phyloP scores from a whole-genome alignment of 257 asterid genomes.

The Solanum sejunctum region DNA sequence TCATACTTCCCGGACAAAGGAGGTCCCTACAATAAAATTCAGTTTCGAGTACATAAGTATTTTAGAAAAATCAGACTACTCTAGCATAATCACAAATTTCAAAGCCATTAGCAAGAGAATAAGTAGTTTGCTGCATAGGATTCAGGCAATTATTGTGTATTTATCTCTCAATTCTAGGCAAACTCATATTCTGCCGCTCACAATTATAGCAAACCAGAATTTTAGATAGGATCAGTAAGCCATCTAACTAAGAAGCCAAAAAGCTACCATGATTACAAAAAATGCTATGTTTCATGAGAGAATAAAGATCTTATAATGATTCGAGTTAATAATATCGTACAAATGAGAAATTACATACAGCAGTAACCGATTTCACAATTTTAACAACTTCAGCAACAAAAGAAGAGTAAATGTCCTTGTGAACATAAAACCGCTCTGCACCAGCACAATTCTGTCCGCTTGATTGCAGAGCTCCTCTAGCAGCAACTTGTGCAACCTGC shows the following conservation, averaged over 20 bases:
- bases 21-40: conserved; percentile 60
- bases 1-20: conserved; percentile 83
- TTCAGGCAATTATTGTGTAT: neutral
- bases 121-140: neutral
- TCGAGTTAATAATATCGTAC: neutral
- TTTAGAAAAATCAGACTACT: neutral
- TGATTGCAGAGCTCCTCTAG: conserved; percentile 87
- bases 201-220: neutral
- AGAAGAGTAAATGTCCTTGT: conserved; percentile 59
- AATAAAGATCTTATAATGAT: neutral
- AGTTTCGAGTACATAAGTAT: neutral
- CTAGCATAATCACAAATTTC: neutral
- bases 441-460: conserved; percentile 99
- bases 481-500: conserved; percentile 98
- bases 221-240: neutral
- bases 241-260: neutral
- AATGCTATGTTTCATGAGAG: neutral
- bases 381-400: conserved; percentile 87
- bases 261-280: neutral
- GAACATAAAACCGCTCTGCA: conserved; percentile 97
- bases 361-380: conserved; percentile 84
- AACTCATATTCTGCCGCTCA: neutral
- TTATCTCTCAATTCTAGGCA: neutral
- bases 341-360: conserved; percentile 41
- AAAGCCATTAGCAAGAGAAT: neutral